Evolutionary conservation across 2,329 filamentous ascomycete species (phyloP), one percentile per base, ranked within the genome.

Genomic region (Scopulariopsis brevicaulis): DNA sequence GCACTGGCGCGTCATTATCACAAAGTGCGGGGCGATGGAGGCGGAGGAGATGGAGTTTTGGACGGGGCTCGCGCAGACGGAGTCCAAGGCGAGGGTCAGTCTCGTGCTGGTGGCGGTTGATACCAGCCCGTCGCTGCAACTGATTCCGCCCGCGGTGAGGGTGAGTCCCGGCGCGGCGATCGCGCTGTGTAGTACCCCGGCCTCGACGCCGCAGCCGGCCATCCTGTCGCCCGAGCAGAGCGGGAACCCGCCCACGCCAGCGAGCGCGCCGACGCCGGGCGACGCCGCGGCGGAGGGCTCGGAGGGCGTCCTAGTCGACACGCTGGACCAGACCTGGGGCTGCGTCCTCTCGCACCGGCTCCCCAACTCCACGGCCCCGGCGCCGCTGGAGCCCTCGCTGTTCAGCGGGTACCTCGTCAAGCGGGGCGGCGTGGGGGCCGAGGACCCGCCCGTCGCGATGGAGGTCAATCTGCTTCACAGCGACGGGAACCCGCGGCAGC

Each of bases 1-100:
- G 0, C 83, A 86, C 59, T 93, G 89, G 88, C 84, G 89, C 18
- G 74, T 94, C 12, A 84, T 90, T 60, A 80, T 95, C 60, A 84
- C 86, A 37, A 88, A 88, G 68, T 84, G 82, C 54, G 85, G 86
- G 2, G 72, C 80, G 2, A 87, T 90, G 80, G 82, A 86, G 28
- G 74, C 77, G 34, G 77, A 82, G 7, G 88, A 92, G 68, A 72
- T 85, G 14, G 80, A 83, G 8, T 73, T 77, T 54, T 86, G 82
- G 83, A 73, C 74, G 15, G 71, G 73, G 46, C 70, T 84, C 34
- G 78, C 77, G 15, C 75, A 77, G 57, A 71, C 72, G 12, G 82
- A 84, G 64, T 73, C 72, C 40, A 76, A 76, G 59, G 75, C 77
- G 37, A 73, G 71, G 1, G 71, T 83, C 35, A 80, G 73, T 60